Evolutionary conservation across 345 rosid species (phyloP).

Genomic region (Abelmoschus esculentus): DNA sequence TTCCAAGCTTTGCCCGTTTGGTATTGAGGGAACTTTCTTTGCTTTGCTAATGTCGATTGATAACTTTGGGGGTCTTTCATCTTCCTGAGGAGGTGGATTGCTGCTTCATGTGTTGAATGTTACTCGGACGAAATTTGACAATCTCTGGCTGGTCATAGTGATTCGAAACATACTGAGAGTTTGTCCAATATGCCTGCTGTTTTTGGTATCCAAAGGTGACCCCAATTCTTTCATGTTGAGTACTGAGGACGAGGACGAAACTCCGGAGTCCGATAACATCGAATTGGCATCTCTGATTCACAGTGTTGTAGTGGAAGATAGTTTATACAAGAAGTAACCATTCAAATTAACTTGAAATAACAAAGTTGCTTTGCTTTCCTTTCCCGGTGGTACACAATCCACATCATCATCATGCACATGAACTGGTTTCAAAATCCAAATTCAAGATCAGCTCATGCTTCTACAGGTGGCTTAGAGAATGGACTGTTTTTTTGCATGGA

Average conservation of each 20-base stretch:
- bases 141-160: slow-evolving; percentile 84
- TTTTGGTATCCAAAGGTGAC: slow-evolving; percentile 59
- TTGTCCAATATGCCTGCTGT: slow-evolving; percentile 59
- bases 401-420: too few relatives aligned
- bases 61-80: slow-evolving; percentile 59
- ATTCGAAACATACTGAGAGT: slow-evolving; percentile 63
- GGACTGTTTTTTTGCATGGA: too few relatives aligned
- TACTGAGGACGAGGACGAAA: slow-evolving; percentile 22
- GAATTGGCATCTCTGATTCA: slow-evolving; percentile 70
- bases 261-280: slow-evolving; percentile 32
- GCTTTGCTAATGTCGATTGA: slow-evolving; percentile 93
- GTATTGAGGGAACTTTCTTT: slow-evolving; percentile 93
- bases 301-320: slow-evolving; percentile 25
- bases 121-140: slow-evolving; percentile 51
- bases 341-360: neutral
- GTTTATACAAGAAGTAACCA: neutral
- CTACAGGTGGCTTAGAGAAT: too few relatives aligned
- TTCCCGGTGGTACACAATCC: too few relatives aligned
- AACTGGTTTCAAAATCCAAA: too few relatives aligned
- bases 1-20: slow-evolving; percentile 85
- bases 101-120: slow-evolving; percentile 59
- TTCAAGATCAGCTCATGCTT: too few relatives aligned
- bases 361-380: neutral
- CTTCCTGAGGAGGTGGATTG: slow-evolving; percentile 80
- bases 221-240: slow-evolving; percentile 41